Evolutionary conservation across 2,329 filamentous ascomycete genomes (phyloP).

Genomic region (Fusarium dimerum): DNA sequence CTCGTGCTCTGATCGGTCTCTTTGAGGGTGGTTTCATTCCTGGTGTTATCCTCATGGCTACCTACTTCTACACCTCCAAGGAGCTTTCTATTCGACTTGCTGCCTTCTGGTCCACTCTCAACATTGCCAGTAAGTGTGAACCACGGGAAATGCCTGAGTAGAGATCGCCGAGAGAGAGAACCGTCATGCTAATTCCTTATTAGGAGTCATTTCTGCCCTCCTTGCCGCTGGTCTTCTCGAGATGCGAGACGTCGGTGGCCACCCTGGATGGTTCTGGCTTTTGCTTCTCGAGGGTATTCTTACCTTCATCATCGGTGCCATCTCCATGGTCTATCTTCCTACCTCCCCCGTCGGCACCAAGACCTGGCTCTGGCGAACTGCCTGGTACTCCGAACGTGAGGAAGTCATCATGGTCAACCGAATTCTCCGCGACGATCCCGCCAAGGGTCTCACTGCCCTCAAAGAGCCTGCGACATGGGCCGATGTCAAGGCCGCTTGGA

Average conservation of each 20-base stretch:
- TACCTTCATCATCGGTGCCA: constrained; percentile 53
- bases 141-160: too few relatives aligned
- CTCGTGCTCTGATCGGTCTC: constrained; percentile 53
- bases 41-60: constrained; percentile 64
- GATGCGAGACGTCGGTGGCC: constrained; percentile 49
- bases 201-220: constrained; percentile 48
- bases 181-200: constrained; percentile 36
- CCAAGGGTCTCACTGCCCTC: constrained; percentile 50
- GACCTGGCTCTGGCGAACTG: constrained; percentile 58
- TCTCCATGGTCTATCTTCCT: constrained; percentile 62
- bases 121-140: constrained; percentile 35
- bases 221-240: constrained; percentile 48
- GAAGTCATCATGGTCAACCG: constrained; percentile 71
- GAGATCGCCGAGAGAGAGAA: too few relatives aligned
- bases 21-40: constrained; percentile 61
- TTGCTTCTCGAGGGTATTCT: constrained; percentile 43
- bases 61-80: constrained; percentile 70
- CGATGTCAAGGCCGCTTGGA: constrained; percentile 47
- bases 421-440: constrained; percentile 54
- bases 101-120: constrained; percentile 65
- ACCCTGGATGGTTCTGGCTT: constrained; percentile 59
- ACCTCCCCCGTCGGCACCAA: constrained; percentile 66
- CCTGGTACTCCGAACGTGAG: constrained; percentile 68
- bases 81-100: constrained; percentile 68
- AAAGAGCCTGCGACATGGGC: constrained; percentile 43